phyloP scores from a whole-genome alignment of 805 yeast genomes.

The Ogataea parapolymorpha region DNA sequence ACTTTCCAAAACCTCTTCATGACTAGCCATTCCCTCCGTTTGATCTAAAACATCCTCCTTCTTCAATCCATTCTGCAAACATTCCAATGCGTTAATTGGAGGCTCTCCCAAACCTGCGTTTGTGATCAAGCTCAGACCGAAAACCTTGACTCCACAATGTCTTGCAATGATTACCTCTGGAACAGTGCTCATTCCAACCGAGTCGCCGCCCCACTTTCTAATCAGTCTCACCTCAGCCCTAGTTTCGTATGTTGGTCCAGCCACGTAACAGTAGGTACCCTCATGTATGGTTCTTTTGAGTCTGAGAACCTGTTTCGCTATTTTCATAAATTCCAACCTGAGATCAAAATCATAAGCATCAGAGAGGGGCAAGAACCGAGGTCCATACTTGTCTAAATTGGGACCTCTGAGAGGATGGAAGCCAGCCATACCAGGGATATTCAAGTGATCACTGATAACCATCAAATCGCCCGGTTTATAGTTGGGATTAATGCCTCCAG shows the following conservation, averaged over 20 bases:
- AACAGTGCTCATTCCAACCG: constrained; percentile 97
- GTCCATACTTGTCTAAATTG: constrained; percentile 75
- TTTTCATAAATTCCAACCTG: constrained; percentile 56
- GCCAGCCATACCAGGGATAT: constrained; percentile 89
- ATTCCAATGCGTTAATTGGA: constrained; percentile 64
- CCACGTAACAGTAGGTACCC: constrained; percentile 79
- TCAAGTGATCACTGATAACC: constrained; percentile 87
- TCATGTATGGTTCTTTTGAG: constrained; percentile 70
- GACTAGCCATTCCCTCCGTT: constrained; percentile 79
- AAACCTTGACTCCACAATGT: constrained; percentile 76
- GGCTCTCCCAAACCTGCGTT: constrained; percentile 71
- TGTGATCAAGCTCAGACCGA: constrained; percentile 85
- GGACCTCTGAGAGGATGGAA: constrained; percentile 85
- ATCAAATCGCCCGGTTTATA: constrained; percentile 85
- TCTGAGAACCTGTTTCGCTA: constrained; percentile 41
- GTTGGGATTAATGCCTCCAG: constrained; percentile 75
- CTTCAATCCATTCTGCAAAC: constrained; percentile 13
- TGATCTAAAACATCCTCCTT: constrained; percentile 36
- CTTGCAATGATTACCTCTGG: constrained; percentile 94
- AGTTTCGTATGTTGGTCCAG: constrained; percentile 93
- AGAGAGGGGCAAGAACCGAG: constrained; percentile 81
- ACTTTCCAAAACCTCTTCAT: constrained; percentile 84
- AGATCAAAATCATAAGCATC: constrained; percentile 84
- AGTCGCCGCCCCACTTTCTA: constrained; percentile 75
- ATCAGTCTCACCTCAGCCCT: constrained; percentile 88